phyloP scores from a whole-genome alignment of 352 stramenopile genomes.

The Peronosclerospora sorghi region DNA sequence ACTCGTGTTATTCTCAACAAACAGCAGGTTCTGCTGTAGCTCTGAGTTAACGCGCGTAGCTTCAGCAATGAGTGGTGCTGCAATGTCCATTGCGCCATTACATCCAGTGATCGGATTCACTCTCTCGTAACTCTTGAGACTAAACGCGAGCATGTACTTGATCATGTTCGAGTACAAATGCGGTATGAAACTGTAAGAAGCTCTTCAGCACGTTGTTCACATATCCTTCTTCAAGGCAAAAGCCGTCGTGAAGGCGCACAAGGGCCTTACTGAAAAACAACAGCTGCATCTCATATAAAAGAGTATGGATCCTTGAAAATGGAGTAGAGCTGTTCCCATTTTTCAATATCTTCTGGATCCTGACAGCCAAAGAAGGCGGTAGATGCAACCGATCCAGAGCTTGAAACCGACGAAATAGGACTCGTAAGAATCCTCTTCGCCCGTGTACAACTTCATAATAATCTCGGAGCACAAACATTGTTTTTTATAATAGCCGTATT shows the following conservation, averaged over 20 bases:
- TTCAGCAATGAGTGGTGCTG: constrained; percentile 43
- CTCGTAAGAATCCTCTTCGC: constrained; percentile 81
- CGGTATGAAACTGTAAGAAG: constrained; percentile 63
- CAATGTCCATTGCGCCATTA: constrained; percentile 82
- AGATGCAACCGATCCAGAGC: constrained; percentile 47
- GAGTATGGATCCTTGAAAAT: constrained; percentile 67
- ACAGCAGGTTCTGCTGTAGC: constrained; percentile 28
- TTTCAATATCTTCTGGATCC: constrained; percentile 53
- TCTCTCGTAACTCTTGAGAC: constrained; percentile 81
- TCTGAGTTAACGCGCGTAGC: constrained; percentile 33
- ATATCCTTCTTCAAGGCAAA: constrained; percentile 81
- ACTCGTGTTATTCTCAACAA: constrained; percentile 70
- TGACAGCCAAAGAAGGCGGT: constrained; percentile 75
- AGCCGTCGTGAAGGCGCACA: constrained; percentile 76
- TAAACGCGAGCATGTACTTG: constrained; percentile 85
- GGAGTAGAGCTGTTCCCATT: constrained; percentile 76
- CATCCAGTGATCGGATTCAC: constrained; percentile 79
- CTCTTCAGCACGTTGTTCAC: constrained; percentile 69
- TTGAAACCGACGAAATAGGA: constrained; percentile 81
- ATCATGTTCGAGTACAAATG: constrained; percentile 83
- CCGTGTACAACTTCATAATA: constrained; percentile 86
- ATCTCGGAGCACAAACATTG: constrained; percentile 84
- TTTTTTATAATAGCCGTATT: constrained; percentile 86
- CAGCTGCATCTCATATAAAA: constrained; percentile 79
- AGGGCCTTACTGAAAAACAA: constrained; percentile 83